Base-by-base conservation (phyloP, 1,284 basidiomycete species). In the Trichosporon sp. region DNA sequence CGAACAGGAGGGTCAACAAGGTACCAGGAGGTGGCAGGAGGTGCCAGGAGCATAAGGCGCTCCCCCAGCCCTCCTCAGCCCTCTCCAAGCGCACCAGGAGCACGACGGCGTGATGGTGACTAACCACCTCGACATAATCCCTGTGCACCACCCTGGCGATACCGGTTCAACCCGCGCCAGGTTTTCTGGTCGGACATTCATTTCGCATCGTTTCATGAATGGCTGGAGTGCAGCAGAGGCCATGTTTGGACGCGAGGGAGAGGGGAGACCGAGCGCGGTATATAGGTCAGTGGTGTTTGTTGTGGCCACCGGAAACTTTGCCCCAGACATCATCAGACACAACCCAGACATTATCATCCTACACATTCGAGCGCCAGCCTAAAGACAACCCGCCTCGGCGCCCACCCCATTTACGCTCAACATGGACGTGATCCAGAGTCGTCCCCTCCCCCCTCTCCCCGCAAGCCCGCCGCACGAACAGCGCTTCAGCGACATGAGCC, bases 361-460 rank as follows among this genome's bases (percentile, higher is more conserved):
- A 11, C 26, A 26, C 32, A 46, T 7, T 35, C 32, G 51, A 54
- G 51, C 51, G 8, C 51, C 19, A 11, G 16, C 32, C 26, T 26
- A 26, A 32, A 35, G 7, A n/a, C 31, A 16, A n/a, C 7, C 56
- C 31, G 31, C 59, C 31, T 35, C 59, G 31, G 31, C 31, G 32
- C 31, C 32, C 59, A 10, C 26, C 4, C 11, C 26, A 12, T 26
- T 26, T 26, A 26, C 8, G 38, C 31, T 31, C 14, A 63, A 1
- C 31, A 63, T 63, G 59, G 59, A 35, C 59, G 59, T 63, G 59
- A 63, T 35, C 59, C 59, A 63, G 59, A 35, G 32, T 35, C 59
- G 59, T n/a, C 59, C 59, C 12, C 59, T 63, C 14, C 59, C 59
- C 31, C 59, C 59, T 37, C 59, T 63, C 10, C 59, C 59, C 59